Percentiles rank a stretch among this genome's conserved stretches.
Evolutionary conservation across 129 eudicot genomes (phyloP).

Genomic region (Sambucus nigra): DNA sequence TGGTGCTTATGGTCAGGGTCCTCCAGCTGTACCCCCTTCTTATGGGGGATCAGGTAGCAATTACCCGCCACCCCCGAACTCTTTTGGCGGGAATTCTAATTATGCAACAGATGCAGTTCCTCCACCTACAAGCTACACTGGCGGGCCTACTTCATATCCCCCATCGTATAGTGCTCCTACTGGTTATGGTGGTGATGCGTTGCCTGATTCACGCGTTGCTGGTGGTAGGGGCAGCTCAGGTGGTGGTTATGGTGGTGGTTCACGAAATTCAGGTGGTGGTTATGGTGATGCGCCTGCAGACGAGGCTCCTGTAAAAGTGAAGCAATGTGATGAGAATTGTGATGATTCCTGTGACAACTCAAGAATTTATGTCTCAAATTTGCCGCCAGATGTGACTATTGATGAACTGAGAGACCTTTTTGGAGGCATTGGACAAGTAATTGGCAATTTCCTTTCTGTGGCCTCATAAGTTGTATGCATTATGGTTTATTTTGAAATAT

Average conservation of each 20-base stretch:
- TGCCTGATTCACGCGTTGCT: conserved; percentile 37
- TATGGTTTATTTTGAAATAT: neutral
- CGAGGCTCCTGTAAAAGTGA: conserved; percentile 58
- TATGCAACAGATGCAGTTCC: conserved; percentile 88
- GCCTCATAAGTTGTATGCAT: neutral
- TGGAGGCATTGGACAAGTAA: conserved; percentile 97
- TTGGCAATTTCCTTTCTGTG: neutral
- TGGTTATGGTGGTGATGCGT: conserved; percentile 68
- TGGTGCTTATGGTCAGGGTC: conserved; percentile 56
- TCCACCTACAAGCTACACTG: conserved; percentile 75
- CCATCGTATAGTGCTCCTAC: conserved; percentile 80
- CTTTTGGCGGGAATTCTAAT: conserved; percentile 43
- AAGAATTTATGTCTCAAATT: conserved; percentile 80
- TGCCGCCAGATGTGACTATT: conserved; percentile 91
- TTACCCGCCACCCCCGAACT: conserved; percentile 47
- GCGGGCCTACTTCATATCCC: conserved; percentile 79
- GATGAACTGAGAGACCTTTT: conserved; percentile 83
- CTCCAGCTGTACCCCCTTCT: conserved; percentile 27
- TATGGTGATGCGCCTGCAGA: conserved; percentile 54
- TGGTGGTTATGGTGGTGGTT: conserved; percentile 67
- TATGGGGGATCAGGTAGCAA: conserved; percentile 62
- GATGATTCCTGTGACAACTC: conserved; percentile 83
- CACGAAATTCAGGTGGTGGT: conserved; percentile 38
- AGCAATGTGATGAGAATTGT: conserved; percentile 95
- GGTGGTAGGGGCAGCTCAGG: conserved; percentile 62